These are phyloP conservation scores for Takashimella tepidaria DNA, from an alignment of 1,284 basidiomycete genomes.

Conservation along the genomic window DNA sequence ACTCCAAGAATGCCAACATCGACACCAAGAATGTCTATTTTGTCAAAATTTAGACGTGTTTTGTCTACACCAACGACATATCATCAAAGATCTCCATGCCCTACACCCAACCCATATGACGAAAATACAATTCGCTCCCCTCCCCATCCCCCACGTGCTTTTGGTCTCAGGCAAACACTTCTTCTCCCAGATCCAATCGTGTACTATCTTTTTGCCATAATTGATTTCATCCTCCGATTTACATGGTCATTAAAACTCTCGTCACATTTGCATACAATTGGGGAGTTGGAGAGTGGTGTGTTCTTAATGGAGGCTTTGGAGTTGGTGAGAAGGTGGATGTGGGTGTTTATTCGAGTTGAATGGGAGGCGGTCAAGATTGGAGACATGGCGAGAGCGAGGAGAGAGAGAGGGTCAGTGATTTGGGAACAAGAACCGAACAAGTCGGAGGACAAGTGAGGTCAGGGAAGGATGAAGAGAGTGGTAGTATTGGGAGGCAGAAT, in stretches of 20 bases:
- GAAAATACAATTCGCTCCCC: slow-evolving; percentile 3
- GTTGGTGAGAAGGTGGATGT: slow-evolving; percentile 84
- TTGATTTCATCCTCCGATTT: slow-evolving; percentile 85
- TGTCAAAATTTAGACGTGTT: neutral
- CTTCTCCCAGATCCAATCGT: slow-evolving; percentile 68
- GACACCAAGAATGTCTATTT: neutral
- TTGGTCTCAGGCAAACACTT: slow-evolving; percentile 64
- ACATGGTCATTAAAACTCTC: slow-evolving; percentile 93
- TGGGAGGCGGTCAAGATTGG: slow-evolving; percentile 77
- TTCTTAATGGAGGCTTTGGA: slow-evolving; percentile 91
- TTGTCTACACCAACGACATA: neutral
- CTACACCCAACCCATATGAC: slow-evolving; percentile 19
- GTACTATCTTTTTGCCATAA: slow-evolving; percentile 76
- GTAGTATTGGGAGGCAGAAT: no score
- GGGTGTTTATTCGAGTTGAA: slow-evolving; percentile 94
- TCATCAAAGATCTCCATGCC: slow-evolving; percentile 43
- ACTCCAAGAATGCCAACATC: neutral
- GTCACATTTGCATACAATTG: slow-evolving; percentile 75
- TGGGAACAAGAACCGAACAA: slow-evolving; percentile 12
- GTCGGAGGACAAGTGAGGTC: slow-evolving; percentile 6
- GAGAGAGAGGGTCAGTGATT: slow-evolving; percentile 10
- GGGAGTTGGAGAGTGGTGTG: slow-evolving; percentile 75
- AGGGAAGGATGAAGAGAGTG: no score
- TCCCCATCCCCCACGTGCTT: slow-evolving; percentile 41
- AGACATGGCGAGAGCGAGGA: slow-evolving; percentile 28